phyloP scores from a whole-genome alignment of 2,329 filamentous ascomycete species.

The Fusarium marasasianum region DNA sequence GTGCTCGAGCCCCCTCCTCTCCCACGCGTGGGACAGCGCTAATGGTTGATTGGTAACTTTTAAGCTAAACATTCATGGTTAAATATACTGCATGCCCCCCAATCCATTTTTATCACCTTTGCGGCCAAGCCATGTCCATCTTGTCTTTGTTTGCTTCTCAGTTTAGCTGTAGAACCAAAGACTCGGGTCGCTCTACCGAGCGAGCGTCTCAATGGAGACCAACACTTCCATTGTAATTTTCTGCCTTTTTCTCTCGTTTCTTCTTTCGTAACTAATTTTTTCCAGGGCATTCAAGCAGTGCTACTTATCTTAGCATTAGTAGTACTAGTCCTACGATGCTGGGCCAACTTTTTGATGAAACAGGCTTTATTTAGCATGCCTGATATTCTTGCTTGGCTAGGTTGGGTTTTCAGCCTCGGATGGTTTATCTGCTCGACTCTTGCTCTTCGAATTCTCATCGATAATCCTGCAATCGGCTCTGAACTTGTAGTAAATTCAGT shows the following conservation, averaged over 20 bases:
- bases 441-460: constrained; percentile 5
- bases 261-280: not conserved
- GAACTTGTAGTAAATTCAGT: constrained; percentile 7
- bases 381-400: constrained; percentile 4
- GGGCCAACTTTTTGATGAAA: not conserved
- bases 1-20: not conserved
- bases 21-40: not conserved
- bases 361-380: not conserved
- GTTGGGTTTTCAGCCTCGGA: constrained; percentile 13
- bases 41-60: not conserved
- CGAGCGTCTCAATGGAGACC: not conserved
- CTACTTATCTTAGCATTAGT: not conserved
- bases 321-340: not conserved
- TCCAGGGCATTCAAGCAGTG: not conserved
- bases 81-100: not conserved
- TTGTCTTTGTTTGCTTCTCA: not conserved
- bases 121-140: not conserved
- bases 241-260: not conserved
- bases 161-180: not conserved
- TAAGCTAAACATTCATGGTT: not conserved
- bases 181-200: not conserved
- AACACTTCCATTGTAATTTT: not conserved
- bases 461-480: not conserved
- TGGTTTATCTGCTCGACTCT: constrained; percentile 20
- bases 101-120: not conserved